Evolutionary conservation across 2,329 filamentous ascomycete species (phyloP).

Genomic region (Xylaria sp.): DNA sequence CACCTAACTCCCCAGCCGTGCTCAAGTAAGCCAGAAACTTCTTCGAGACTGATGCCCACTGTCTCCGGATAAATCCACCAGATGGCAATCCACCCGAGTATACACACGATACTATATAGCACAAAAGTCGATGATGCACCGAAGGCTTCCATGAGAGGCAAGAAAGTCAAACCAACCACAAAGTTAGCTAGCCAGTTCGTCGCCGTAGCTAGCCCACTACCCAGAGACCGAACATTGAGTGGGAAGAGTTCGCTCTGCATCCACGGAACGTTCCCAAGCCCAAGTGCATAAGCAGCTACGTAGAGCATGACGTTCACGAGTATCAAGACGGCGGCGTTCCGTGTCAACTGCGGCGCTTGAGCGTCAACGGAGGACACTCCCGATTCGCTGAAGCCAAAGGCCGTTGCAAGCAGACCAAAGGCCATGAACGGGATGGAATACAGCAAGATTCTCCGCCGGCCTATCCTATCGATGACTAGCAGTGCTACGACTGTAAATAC

Average conservation of each 20-base stretch:
- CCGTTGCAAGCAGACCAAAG: constrained; percentile 75
- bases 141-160: constrained; percentile 74
- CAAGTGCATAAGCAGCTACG: constrained; percentile 86
- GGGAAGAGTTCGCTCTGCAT: constrained; percentile 95
- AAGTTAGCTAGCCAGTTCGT: constrained; percentile 93
- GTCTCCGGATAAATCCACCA: constrained; percentile 89
- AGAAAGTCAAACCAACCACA: constrained; percentile 83
- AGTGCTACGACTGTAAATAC: constrained; percentile 81
- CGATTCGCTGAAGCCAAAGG: constrained; percentile 77
- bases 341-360: constrained; percentile 43
- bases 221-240: constrained; percentile 76
- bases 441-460: constrained; percentile 82
- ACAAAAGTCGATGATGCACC: constrained; percentile 82
- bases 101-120: constrained; percentile 80
- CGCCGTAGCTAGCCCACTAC: constrained; percentile 78
- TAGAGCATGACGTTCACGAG: constrained; percentile 83
- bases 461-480: constrained; percentile 80
- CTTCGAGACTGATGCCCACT: constrained; percentile 82
- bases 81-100: constrained; percentile 72
- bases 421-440: constrained; percentile 88
- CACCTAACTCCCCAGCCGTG: constrained; percentile 77
- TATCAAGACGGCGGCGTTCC: constrained; percentile 65
- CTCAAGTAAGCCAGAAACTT: constrained; percentile 77
- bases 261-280: constrained; percentile 94
- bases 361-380: constrained; percentile 53